Conservation (phyloP, 228 moss, liverwort and hornwort species). For the Sphagnum magellanicum region DNA sequence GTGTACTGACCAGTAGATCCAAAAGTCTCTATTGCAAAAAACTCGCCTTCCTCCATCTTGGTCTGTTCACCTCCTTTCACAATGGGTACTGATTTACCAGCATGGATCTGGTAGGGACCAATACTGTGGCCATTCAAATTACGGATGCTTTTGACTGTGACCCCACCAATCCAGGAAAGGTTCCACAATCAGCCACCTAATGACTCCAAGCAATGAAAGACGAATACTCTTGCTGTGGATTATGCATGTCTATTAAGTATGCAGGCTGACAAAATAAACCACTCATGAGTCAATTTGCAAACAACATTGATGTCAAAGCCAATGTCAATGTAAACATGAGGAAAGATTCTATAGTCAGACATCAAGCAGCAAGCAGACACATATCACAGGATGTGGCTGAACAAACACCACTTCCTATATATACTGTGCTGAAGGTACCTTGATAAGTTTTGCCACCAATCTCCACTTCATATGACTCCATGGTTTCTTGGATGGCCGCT, state of each 20-base stretch:
- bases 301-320: neutral
- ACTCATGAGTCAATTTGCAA: neutral
- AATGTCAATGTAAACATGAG: neutral
- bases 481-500: conserved; percentile 90
- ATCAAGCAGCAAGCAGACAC: neutral
- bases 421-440: conserved; percentile 26
- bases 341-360: neutral
- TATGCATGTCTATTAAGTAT: neutral
- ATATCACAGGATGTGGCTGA: neutral
- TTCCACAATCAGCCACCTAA: neutral
- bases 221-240: neutral
- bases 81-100: conserved; percentile 80
- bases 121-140: conserved; percentile 92
- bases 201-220: no score
- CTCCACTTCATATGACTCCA: conserved; percentile 93
- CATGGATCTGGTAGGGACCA: conserved; percentile 90
- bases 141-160: conserved; percentile 79
- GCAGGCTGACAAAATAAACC: neutral
- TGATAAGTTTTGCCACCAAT: conserved; percentile 77
- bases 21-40: conserved; percentile 89
- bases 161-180: neutral
- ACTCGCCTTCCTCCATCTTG: conserved; percentile 98
- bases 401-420: neutral
- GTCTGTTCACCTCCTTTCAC: conserved; percentile 96
- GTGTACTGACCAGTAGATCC: conserved; percentile 68